Percentiles rank a stretch among this genome's conserved stretches.
These are phyloP conservation scores for Aureobasidium sp. DNA, from an alignment of 2,329 filamentous ascomycete species.

Conservation along the genomic window DNA sequence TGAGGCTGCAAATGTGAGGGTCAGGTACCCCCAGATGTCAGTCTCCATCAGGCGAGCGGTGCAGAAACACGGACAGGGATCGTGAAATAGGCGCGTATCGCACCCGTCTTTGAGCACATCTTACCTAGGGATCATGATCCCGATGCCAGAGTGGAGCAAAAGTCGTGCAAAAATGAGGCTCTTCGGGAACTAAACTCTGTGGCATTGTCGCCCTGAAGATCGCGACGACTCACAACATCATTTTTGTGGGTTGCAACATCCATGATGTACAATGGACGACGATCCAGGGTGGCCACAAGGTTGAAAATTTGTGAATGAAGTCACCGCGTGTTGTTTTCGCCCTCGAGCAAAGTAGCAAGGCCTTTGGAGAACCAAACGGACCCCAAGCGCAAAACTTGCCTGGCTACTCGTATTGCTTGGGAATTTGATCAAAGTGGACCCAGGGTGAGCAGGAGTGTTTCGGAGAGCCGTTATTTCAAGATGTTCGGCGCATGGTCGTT, in stretches of 20 bases:
- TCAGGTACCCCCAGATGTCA: background rate
- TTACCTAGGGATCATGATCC: conserved; percentile 1
- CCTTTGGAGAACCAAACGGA: background rate
- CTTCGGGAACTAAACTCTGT: conserved; percentile 10
- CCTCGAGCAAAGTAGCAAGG: background rate
- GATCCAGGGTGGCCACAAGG: background rate
- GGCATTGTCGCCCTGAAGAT: conserved; percentile 2
- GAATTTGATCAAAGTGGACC: background rate
- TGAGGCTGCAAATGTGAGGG: background rate
- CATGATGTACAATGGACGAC: background rate
- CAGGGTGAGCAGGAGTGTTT: background rate
- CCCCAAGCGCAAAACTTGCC: background rate
- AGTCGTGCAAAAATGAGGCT: conserved; percentile 7
- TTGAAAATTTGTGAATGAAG: background rate
- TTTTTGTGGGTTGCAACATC: conserved; percentile 2
- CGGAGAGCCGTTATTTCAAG: background rate
- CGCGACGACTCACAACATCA: background rate
- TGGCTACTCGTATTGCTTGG: background rate
- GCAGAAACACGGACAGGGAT: background rate
- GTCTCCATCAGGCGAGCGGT: background rate
- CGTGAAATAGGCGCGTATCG: conserved; percentile 2
- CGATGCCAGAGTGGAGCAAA: background rate
- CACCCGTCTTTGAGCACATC: background rate
- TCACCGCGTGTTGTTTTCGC: background rate
- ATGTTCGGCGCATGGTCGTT: conserved; percentile 7